Conservation (phyloP, 1,284 basidiomycete genomes). For the Vanrija humicola region DNA sequence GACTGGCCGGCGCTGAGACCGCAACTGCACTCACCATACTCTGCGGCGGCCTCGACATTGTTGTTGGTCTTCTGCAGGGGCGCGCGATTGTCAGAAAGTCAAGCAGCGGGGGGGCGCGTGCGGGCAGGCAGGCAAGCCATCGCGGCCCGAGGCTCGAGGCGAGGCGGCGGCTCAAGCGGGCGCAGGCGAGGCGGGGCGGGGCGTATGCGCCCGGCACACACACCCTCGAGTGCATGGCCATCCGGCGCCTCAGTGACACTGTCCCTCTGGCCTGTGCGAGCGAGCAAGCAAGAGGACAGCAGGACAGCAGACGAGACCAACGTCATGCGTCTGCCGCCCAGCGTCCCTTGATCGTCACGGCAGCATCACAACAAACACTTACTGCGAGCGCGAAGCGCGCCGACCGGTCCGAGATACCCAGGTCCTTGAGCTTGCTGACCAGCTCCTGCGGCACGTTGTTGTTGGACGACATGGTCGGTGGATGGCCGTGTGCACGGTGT, state of each 20-base stretch:
- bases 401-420: slow-evolving; percentile 43
- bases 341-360: neutral
- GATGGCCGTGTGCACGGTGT: too few relatives aligned
- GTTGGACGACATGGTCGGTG: slow-evolving; percentile 1
- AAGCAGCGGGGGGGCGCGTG: too few relatives aligned
- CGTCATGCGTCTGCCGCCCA: neutral
- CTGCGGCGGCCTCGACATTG: slow-evolving; percentile 38
- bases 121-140: neutral
- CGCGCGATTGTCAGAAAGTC: neutral
- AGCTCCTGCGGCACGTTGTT: slow-evolving; percentile 20
- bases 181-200: too few relatives aligned
- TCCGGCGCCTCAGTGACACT: neutral
- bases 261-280: neutral
- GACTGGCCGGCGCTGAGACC: neutral
- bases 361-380: slow-evolving; percentile 14
- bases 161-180: too few relatives aligned
- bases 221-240: too few relatives aligned
- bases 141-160: neutral
- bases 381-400: slow-evolving; percentile 41
- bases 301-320: too few relatives aligned
- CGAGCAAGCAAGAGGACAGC: too few relatives aligned
- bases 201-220: neutral
- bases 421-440: slow-evolving; percentile 32
- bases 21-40: slow-evolving; percentile 40
- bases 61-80: slow-evolving; percentile 33